Base-by-base conservation (phyloP, 2,329 filamentous ascomycete genomes). In the Seiridium unicorne region DNA sequence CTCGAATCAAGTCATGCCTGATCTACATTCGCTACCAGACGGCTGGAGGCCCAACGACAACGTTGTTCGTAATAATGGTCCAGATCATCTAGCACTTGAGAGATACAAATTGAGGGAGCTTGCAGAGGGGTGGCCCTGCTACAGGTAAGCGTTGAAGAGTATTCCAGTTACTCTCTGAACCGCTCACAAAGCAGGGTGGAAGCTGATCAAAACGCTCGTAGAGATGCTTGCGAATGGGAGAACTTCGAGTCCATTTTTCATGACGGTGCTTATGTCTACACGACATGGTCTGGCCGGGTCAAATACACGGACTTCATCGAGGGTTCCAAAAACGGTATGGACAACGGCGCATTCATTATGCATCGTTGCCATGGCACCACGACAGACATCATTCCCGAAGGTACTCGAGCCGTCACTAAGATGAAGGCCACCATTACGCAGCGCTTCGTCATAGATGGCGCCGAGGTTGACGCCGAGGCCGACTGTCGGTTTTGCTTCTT, bases 341-440 rank as follows among this genome's bases (percentile, higher is more conserved):
- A 76, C 59, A 71, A 72, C 5, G 76, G 76, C 3, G 75, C 71
- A 32, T 78, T 78, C 63, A 78, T 79, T 64, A 77, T 78, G 74
- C 76, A 79, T 62, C 70, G 76, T 77, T 81, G 55, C 77, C 53
- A 55, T 32, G 53, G 53, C 35, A 40, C 26, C 8, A 46, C 53
- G 18, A 55, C 53, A 2, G 53, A 55, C 38, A 55, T 81, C 61
- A 74, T 73, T 5, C 58, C 67, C 0, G 70, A 74, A n/a, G 76
- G 62, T 1, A 70, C 60, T 0, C 73, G 77, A 0, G 79, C 78
- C 0, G 76, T 81, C 0, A 80, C 77, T 7, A 82, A 82, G 67
- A 76, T 82, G 74, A 82, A 82, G 62, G 79, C 79, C 0, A 81
- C 76, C 3, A 81, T 81, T 60, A 81, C 80, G 0, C 80, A 82